These are phyloP conservation scores for Chernovozyma aurita DNA, from an alignment of 1,139 yeast species.

Conservation along the genomic window DNA sequence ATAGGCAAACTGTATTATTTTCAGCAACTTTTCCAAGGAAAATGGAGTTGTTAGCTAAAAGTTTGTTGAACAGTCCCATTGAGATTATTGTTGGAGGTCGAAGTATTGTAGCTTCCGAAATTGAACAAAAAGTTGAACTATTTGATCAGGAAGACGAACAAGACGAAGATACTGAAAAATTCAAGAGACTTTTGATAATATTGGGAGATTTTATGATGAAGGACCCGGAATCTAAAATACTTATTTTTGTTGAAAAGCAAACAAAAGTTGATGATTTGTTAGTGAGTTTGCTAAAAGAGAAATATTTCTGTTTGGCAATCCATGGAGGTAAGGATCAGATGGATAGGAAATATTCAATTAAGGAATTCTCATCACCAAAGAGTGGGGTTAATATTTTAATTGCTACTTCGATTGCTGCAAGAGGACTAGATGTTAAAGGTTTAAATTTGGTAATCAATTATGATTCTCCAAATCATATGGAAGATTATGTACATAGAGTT, in stretches of 20 bases:
- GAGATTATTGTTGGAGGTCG: conserved; percentile 81
- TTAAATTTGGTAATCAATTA: conserved; percentile 76
- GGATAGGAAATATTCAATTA: conserved; percentile 75
- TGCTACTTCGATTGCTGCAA: conserved; percentile 92
- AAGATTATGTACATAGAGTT: conserved; percentile 93
- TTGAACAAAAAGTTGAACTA: conserved; percentile 66
- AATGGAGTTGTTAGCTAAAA: conserved; percentile 70
- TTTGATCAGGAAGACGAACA: conserved; percentile 40
- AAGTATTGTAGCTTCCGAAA: conserved; percentile 79
- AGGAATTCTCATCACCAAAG: conserved; percentile 52
- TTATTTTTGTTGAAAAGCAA: conserved; percentile 86
- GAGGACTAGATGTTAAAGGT: conserved; percentile 89
- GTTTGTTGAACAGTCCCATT: conserved; percentile 57
- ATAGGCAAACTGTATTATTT: conserved; percentile 85
- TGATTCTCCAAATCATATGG: conserved; percentile 89
- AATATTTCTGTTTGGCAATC: conserved; percentile 60
- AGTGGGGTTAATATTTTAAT: conserved; percentile 63
- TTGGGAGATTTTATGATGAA: conserved; percentile 40
- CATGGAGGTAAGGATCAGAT: conserved; percentile 93
- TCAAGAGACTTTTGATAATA: conserved; percentile 48
- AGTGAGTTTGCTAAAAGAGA: conserved; percentile 50
- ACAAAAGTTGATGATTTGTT: conserved; percentile 71
- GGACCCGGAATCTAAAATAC: conserved; percentile 39
- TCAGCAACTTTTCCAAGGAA: conserved; percentile 91
- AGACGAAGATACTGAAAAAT: conserved; percentile 34